phyloP scores from a whole-genome alignment of 2,329 filamentous ascomycete genomes.

The Beauveria brongniartii region DNA sequence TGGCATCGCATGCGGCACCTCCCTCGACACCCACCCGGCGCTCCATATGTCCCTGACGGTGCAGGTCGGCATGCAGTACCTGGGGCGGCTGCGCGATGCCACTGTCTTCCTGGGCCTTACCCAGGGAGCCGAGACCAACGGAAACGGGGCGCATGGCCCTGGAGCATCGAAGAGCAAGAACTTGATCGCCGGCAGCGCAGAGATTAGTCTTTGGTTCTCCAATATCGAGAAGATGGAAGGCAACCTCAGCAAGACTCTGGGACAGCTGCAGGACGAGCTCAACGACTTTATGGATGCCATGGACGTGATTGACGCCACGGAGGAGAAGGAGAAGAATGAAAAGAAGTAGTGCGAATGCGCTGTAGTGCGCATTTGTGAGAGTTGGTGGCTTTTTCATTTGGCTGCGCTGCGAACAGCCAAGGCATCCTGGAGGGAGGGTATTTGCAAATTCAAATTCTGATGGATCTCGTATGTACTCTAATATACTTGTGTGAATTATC shows the following conservation, averaged over 20 bases:
- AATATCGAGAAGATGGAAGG: conserved; percentile 16
- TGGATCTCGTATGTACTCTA: neutral
- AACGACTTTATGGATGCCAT: conserved; percentile 15
- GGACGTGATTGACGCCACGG: conserved; percentile 7
- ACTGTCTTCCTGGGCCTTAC: conserved; percentile 22
- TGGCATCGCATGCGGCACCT: conserved; percentile 24
- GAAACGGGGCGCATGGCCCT: neutral
- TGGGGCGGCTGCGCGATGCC: conserved; percentile 26
- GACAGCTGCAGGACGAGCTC: conserved; percentile 15
- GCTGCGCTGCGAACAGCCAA: neutral
- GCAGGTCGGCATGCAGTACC: conserved; percentile 34
- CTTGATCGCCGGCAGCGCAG: conserved; percentile 19
- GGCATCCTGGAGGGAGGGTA: neutral
- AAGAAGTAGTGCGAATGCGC: neutral
- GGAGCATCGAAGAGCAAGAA: too few species aligned
- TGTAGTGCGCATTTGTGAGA: neutral
- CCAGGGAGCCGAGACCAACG: conserved; percentile 8
- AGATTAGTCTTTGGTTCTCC: conserved; percentile 18
- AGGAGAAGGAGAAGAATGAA: neutral
- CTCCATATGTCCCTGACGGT: conserved; percentile 35
- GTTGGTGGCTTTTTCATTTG: neutral
- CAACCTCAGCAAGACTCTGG: conserved; percentile 14
- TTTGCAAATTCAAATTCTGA: neutral
- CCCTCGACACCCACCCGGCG: conserved; percentile 30
- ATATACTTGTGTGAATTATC: neutral